These are phyloP conservation scores for Thelonectria blattea DNA, from an alignment of 2,329 filamentous ascomycete genomes.

Conservation along the genomic window DNA sequence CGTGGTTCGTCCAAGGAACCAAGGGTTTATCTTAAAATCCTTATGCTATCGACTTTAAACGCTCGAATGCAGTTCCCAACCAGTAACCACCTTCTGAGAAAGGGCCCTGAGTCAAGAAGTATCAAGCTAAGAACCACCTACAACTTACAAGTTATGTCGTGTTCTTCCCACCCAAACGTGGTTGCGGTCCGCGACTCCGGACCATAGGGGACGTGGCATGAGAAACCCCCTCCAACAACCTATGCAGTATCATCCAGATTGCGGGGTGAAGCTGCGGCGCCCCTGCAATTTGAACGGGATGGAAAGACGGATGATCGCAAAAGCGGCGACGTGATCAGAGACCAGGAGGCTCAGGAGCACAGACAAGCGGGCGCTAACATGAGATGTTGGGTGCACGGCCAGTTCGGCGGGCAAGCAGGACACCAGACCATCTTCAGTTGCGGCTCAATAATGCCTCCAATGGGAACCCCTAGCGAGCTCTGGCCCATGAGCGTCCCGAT, in stretches of 20 bases:
- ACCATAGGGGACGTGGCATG: background rate
- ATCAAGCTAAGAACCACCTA: background rate
- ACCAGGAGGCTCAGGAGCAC: background rate
- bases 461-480: background rate
- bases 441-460: slow-evolving; percentile 25
- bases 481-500: background rate
- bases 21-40: too few relatives aligned
- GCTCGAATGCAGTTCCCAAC: too few relatives aligned
- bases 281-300: slow-evolving; percentile 10
- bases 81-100: too few relatives aligned
- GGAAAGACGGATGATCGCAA: slow-evolving; percentile 2
- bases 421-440: background rate
- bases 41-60: too few relatives aligned
- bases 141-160: background rate
- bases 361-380: background rate
- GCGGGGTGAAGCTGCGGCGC: slow-evolving; percentile 7
- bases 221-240: background rate
- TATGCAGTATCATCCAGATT: slow-evolving; percentile 3
- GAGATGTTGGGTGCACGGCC: background rate
- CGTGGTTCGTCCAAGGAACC: too few relatives aligned
- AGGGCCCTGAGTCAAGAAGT: too few relatives aligned
- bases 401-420: background rate
- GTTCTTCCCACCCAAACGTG: too few relatives aligned
- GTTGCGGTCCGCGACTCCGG: background rate
- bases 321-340: background rate